A percentile compares a stretch with the other conserved stretches of the same genome.
These are phyloP conservation scores for Eucalyptus cloeziana DNA, from an alignment of 345 rosid genomes.

Conservation along the genomic window DNA sequence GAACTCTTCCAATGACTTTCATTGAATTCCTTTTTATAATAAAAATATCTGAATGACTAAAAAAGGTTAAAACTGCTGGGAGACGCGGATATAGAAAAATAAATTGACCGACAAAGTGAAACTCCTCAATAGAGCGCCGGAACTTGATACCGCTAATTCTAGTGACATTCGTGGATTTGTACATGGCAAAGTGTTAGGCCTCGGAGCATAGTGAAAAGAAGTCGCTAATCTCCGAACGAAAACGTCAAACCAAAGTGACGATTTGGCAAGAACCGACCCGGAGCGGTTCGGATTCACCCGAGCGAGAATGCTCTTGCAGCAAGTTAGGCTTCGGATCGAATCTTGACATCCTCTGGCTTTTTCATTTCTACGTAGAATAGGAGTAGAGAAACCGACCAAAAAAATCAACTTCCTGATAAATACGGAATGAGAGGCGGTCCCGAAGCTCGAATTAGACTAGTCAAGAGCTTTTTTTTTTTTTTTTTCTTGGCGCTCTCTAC, in stretches of 20 bases:
- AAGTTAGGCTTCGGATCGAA: accelerated
- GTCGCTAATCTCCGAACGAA: background rate
- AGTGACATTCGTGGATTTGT: background rate
- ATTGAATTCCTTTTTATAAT: too few relatives aligned
- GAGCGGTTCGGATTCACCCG: accelerated
- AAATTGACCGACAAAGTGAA: background rate
- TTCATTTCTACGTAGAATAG: accelerated
- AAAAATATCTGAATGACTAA: background rate
- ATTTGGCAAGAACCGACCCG: background rate
- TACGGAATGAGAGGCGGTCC: too few relatives aligned
- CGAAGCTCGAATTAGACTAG: too few relatives aligned
- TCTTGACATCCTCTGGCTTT: too few relatives aligned
- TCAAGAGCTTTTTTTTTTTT: too few relatives aligned
- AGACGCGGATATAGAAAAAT: background rate
- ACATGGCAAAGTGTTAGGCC: background rate
- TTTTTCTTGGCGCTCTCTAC: too few relatives aligned
- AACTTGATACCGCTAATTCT: background rate
- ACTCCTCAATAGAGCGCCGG: background rate
- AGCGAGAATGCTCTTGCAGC: accelerated
- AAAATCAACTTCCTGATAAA: too few relatives aligned
- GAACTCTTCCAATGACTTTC: background rate
- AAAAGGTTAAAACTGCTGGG: background rate
- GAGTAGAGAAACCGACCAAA: too few relatives aligned
- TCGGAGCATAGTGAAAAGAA: background rate
- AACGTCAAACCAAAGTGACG: background rate